phyloP scores from a whole-genome alignment of 225 moss, liverwort and hornwort genomes.

The Polytrichum commune region DNA sequence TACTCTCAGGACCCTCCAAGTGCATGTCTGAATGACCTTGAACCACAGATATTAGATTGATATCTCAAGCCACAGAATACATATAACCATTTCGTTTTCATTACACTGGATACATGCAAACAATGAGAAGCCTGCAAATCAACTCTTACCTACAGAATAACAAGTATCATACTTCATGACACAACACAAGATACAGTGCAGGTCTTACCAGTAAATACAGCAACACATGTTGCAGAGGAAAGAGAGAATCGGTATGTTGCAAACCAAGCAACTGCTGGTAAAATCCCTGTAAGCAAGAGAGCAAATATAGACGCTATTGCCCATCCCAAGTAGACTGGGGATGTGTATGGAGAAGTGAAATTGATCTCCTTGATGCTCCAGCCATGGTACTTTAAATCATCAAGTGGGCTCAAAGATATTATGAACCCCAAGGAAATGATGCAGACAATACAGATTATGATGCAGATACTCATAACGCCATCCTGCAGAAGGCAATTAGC shows the following conservation, averaged over 20 bases:
- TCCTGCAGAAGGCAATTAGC: constrained; percentile 29
- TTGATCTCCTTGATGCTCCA: constrained; percentile 41
- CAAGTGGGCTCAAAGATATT: constrained; percentile 55
- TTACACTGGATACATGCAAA: too few species aligned
- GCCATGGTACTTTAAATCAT: constrained; percentile 48
- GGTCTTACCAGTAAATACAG: constrained; percentile 49
- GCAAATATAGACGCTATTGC: constrained; percentile 52
- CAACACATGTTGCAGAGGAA: constrained; percentile 56
- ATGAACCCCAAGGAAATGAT: constrained; percentile 51
- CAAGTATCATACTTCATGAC: too few species aligned
- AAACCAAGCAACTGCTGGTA: constrained; percentile 71
- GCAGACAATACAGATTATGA: constrained; percentile 42
- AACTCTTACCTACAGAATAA: too few species aligned
- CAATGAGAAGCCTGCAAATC: too few species aligned
- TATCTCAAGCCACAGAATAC: too few species aligned
- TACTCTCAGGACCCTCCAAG: too few species aligned
- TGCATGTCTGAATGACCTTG: too few species aligned
- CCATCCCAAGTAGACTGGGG: constrained; percentile 62
- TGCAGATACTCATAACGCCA: constrained; percentile 46
- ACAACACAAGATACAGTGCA: too few species aligned
- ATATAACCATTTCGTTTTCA: too few species aligned
- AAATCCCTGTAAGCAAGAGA: constrained; percentile 42
- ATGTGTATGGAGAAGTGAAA: constrained; percentile 49
- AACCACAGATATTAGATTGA: too few species aligned
- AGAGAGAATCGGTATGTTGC: constrained; percentile 64